Conservation (phyloP, 2,329 filamentous ascomycete genomes). For the Scorias spongiosa region DNA sequence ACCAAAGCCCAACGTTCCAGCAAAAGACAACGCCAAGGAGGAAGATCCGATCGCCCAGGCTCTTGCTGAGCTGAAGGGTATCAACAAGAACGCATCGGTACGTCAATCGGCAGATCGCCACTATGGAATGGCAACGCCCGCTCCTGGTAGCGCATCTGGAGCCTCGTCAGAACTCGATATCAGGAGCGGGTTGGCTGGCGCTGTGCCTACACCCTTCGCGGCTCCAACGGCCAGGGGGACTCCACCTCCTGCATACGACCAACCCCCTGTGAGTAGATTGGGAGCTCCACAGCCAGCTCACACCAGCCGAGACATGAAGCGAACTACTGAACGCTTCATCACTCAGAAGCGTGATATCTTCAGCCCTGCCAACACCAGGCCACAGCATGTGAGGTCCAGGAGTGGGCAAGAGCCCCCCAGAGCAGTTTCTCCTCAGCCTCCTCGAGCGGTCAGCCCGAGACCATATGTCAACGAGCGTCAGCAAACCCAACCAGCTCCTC, state of each 20-base stretch:
- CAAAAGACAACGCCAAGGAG: slow-evolving; percentile 31
- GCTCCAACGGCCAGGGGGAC: slow-evolving; percentile 44
- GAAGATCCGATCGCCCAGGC: slow-evolving; percentile 88
- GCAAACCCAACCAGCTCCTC: slow-evolving; percentile 16
- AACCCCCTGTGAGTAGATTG: slow-evolving; percentile 55
- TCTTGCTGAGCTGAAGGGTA: slow-evolving; percentile 79
- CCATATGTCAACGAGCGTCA: slow-evolving; percentile 33
- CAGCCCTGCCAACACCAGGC: slow-evolving; percentile 14
- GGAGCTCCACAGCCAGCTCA: slow-evolving; percentile 84
- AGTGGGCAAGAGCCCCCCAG: slow-evolving; percentile 22
- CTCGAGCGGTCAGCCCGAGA: slow-evolving; percentile 41
- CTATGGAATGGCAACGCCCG: slow-evolving; percentile 80
- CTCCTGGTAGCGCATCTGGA: slow-evolving; percentile 17
- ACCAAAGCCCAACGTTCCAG: slow-evolving; percentile 21
- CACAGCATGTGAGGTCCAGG: slow-evolving; percentile 15
- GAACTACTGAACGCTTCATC: slow-evolving; percentile 78
- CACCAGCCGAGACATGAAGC: slow-evolving; percentile 88
- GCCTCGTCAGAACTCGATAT: slow-evolving; percentile 20
- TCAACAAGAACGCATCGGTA: slow-evolving; percentile 62
- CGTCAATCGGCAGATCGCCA: slow-evolving; percentile 94
- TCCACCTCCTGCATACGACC: slow-evolving; percentile 77
- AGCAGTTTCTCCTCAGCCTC: slow-evolving; percentile 51
- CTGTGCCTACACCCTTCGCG: slow-evolving; percentile 30
- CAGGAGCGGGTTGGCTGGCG: slow-evolving; percentile 25
- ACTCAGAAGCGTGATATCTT: slow-evolving; percentile 74